A percentile compares a stretch with the other conserved stretches of the same genome.
Conservation (phyloP, 176 grass and related monocot genomes). For the Cocos nucifera region DNA sequence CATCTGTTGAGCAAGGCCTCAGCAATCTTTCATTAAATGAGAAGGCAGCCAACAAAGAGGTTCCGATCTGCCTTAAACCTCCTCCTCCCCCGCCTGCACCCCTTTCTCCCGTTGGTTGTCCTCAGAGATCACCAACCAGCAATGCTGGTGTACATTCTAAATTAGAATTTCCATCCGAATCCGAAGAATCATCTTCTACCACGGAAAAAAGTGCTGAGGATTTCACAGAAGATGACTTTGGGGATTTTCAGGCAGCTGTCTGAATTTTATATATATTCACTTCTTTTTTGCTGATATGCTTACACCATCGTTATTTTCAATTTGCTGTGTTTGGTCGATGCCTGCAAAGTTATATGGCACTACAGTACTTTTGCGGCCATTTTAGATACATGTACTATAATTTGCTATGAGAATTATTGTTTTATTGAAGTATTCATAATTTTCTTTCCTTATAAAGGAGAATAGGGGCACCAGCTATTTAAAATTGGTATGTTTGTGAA, state of each 20-base stretch:
- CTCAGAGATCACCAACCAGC: slow-evolving; percentile 1
- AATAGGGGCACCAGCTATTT: no score
- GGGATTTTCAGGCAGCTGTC: slow-evolving; percentile 80
- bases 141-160: neutral
- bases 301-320: no score
- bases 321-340: no score
- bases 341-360: no score
- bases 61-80: slow-evolving; percentile 57
- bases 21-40: slow-evolving; percentile 59
- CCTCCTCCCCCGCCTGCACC: slow-evolving; percentile 61
- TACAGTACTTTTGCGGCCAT: no score
- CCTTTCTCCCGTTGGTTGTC: slow-evolving; percentile 37
- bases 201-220: slow-evolving; percentile 29
- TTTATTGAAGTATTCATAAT: no score
- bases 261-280: slow-evolving; percentile 33
- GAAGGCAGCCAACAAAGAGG: slow-evolving; percentile 48
- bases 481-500: no score
- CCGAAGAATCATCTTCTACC: slow-evolving; percentile 16
- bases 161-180: neutral
- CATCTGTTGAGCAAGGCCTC: slow-evolving; percentile 72
- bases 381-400: no score
- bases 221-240: slow-evolving; percentile 70
- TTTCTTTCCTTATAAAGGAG: no score
- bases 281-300: no score
- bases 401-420: no score